Evolutionary conservation across 257 asterid species (phyloP), one percentile per base, ranked within the genome.

Genomic region (Petunia secreta): DNA sequence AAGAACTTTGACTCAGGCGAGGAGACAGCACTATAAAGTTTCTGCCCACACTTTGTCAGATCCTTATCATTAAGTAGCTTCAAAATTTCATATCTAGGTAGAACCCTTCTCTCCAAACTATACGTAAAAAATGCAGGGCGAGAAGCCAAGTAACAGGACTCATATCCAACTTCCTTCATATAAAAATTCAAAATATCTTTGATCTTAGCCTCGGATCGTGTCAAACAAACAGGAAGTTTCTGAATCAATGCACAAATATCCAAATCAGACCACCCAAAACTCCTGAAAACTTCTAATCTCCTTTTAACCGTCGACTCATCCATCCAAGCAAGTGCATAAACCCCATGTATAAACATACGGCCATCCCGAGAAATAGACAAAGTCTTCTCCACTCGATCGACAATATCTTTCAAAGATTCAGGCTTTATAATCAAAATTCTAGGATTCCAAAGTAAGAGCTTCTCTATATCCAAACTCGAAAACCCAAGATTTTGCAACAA

Each of bases 91-190:
- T n/a, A 58, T 58, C 85, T 82, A 5, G 81, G 85, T 11, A 65
- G 15, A 15, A 60, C 48, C 63, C 80, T 82, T 69, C 44, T 82
- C 82, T 82, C 79, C 50, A 82, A 66, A 63, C 71, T 77, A 50
- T 37, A 25, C n/a, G 5, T 52, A 5, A 82, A 57, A 52, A 76
- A 1, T 0, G 58, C 4, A 10, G 82, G 73, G 37, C 37, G 64
- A 34, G 36, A 34, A 52, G 65, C 75, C 77, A 77, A 39, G 73
- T 41, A 76, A 41, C 77, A 53, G 9, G 85, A 50, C 25, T 16
- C 44, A 67, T 43, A 82, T 4, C 82, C 75, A 55, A 44, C 73
- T 65, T 82, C 75, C 5, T 44, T 67, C 46, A 65, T 66, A 4
- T 63, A 77, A 82, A 76, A 77, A 2, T 82, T 82, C 77, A 79